These are phyloP conservation scores for Camellia lanceoleosa DNA, from an alignment of 148 eudicot species.

Conservation along the genomic window DNA sequence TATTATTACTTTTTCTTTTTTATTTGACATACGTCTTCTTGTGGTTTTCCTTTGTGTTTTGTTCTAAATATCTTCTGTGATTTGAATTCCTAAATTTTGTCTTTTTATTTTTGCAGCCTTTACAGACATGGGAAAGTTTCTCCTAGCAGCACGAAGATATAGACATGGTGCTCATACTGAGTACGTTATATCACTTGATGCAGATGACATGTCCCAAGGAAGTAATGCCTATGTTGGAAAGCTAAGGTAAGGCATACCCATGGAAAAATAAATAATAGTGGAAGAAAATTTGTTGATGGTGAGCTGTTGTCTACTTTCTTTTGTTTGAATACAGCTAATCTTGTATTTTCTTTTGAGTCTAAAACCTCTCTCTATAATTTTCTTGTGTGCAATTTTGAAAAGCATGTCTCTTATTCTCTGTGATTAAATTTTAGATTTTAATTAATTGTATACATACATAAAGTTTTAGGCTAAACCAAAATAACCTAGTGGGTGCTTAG, in stretches of 20 bases:
- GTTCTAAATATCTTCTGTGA: not conserved
- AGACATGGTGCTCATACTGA: constrained; percentile 79
- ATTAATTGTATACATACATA: no score
- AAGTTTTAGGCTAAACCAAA: not conserved
- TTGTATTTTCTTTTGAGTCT: not conserved
- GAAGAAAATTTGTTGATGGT: not conserved
- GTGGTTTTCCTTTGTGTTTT: not conserved
- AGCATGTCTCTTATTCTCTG: not conserved
- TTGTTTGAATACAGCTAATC: not conserved
- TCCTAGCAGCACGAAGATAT: constrained; percentile 78
- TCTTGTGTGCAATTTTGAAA: not conserved
- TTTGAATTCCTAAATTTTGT: not conserved
- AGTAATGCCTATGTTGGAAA: constrained; percentile 93
- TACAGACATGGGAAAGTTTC: constrained; percentile 84
- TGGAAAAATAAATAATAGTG: not conserved
- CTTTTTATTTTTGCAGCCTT: constrained; percentile 48
- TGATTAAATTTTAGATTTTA: not conserved
- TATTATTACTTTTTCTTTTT: no score
- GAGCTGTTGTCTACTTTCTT: not conserved
- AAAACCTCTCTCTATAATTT: not conserved
- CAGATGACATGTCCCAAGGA: constrained; percentile 83
- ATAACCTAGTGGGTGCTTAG: not conserved
- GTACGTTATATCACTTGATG: constrained; percentile 81
- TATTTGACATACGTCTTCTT: not conserved
- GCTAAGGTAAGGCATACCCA: constrained; percentile 53